Base-by-base conservation (phyloP, 495 filamentous ascomycete species). In the Trichoderma erinaceum region DNA sequence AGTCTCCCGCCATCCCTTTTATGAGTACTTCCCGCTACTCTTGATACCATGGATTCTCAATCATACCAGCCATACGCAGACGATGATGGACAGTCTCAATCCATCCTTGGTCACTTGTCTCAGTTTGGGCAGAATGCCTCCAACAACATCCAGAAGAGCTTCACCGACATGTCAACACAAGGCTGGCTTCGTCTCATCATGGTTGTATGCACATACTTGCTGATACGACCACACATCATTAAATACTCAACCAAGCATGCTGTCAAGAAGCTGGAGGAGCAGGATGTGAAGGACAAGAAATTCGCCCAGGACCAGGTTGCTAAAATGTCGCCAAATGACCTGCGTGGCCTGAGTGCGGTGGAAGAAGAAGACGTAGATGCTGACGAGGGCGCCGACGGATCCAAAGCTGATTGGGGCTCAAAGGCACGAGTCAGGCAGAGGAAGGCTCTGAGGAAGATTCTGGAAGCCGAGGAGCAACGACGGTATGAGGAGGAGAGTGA, bases 191-290 rank as follows among this genome's bases (percentile, higher is more conserved):
- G 87, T 41, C 75, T 91, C 32, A 75, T 88, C 68, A 78, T 83
- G 67, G 80, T 89, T 64, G 85, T 88, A 16, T 78, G 88, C 63
- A 80, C 78, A 72, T 91, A 91, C 77, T 52, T 86, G 68, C 76
- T 92, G 18, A 68, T 92, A n/a, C 83, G 89, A 4, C 88, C 89
- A 0, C 89, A 87, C 72, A 78, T 92, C 66, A 76, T 83, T 70
- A 84, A 83, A 69, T 69, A 81, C 32, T 81, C 77, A 35, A 78
- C 73, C 23, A 75, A 75, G 65, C 69, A 69, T 11, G 83, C 85
- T 70, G 78, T 79, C 70, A 74, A 75, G 63, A 66, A 83, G 43
- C 74, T 84, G 70, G 83, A 84, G 67, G 73, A 80, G 13, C 74
- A 80, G 50, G 77, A 79, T 11, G 72, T 71, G 4, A 43, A 69